These are phyloP conservation scores for Endocarpon pusillum DNA, from an alignment of 495 filamentous ascomycete species.

Conservation along the genomic window DNA sequence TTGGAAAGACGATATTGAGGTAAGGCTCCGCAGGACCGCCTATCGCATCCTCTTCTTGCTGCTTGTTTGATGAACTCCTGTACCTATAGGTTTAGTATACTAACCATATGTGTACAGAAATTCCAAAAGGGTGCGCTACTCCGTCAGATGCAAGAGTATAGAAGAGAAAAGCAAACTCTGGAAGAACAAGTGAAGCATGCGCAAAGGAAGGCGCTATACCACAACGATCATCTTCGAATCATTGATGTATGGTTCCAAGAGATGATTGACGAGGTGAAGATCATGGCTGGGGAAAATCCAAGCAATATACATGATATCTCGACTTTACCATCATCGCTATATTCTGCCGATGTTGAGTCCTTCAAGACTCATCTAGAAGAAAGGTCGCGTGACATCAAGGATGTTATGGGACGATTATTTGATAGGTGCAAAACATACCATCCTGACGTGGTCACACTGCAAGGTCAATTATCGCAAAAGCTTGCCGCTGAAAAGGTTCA, in stretches of 20 bases:
- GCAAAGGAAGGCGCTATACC: conserved; percentile 51
- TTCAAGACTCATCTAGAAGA: conserved; percentile 62
- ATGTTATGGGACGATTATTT: conserved; percentile 39
- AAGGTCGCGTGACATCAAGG: conserved; percentile 43
- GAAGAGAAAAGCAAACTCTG: conserved; percentile 64
- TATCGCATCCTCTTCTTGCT: conserved; percentile 11
- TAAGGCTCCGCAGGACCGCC: conserved; percentile 36
- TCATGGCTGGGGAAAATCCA: conserved; percentile 1
- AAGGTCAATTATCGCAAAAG: conserved; percentile 52
- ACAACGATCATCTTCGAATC: conserved; percentile 81
- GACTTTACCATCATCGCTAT: conserved; percentile 42
- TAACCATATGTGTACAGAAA: conserved; percentile 38
- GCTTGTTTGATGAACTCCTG: conserved; percentile 16
- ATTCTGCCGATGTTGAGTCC: too few species aligned
- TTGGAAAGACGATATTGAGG: conserved; percentile 79
- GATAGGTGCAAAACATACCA: conserved; percentile 26
- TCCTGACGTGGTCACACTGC: conserved; percentile 52
- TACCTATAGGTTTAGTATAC: too few species aligned
- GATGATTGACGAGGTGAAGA: too few species aligned
- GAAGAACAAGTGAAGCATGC: conserved; percentile 29
- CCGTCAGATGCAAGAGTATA: conserved; percentile 94
- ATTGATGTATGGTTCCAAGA: conserved; percentile 87
- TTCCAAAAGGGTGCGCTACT: conserved; percentile 97
- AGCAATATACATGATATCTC: conserved; percentile 17
- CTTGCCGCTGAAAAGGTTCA: conserved; percentile 69